Conservation (phyloP, 495 filamentous ascomycete species). For the Jackrogersella minutella region DNA sequence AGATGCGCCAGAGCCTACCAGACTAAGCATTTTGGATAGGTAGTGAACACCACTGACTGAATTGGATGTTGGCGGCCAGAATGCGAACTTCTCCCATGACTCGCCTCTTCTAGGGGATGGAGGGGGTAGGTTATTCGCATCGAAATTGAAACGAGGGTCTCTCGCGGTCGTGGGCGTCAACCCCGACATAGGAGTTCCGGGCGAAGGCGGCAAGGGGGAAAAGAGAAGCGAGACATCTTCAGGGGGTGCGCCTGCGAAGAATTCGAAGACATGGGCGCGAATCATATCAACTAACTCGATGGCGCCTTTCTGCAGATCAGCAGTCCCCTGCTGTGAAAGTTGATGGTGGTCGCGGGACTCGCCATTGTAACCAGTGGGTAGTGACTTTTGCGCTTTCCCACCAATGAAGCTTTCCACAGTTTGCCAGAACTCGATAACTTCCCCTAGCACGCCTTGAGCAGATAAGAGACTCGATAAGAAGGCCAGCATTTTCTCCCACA, state of each 20-base stretch:
- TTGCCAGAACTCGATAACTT: slow-evolving; percentile 93
- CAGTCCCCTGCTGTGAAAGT: slow-evolving; percentile 73
- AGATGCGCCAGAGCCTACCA: slow-evolving; percentile 83
- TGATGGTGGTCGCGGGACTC: slow-evolving; percentile 84
- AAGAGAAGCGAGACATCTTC: slow-evolving; percentile 89
- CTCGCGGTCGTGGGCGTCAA: slow-evolving; percentile 58
- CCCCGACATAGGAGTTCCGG: slow-evolving; percentile 67
- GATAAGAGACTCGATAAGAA: slow-evolving; percentile 78
- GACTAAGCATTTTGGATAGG: slow-evolving; percentile 76
- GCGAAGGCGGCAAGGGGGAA: slow-evolving; percentile 78
- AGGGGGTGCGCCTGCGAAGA: slow-evolving; percentile 89
- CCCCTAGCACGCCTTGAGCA: slow-evolving; percentile 79
- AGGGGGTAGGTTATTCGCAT: slow-evolving; percentile 78
- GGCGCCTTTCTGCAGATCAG: slow-evolving; percentile 77
- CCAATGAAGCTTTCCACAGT: slow-evolving; percentile 89
- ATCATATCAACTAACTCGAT: slow-evolving; percentile 83
- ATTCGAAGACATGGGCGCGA: slow-evolving; percentile 74
- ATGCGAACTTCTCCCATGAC: slow-evolving; percentile 91
- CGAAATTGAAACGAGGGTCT: slow-evolving; percentile 80
- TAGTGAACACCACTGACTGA: slow-evolving; percentile 88
- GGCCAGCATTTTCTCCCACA: slow-evolving; percentile 84
- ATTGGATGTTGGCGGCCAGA: slow-evolving; percentile 94
- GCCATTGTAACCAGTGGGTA: slow-evolving; percentile 86
- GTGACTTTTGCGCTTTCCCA: slow-evolving; percentile 78
- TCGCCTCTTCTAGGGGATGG: slow-evolving; percentile 78